A percentile compares a stretch with the other conserved stretches of the same genome.
These are phyloP conservation scores for Debaryomycetaceae sp. DNA, from an alignment of 1,139 yeast genomes.

Conservation along the genomic window DNA sequence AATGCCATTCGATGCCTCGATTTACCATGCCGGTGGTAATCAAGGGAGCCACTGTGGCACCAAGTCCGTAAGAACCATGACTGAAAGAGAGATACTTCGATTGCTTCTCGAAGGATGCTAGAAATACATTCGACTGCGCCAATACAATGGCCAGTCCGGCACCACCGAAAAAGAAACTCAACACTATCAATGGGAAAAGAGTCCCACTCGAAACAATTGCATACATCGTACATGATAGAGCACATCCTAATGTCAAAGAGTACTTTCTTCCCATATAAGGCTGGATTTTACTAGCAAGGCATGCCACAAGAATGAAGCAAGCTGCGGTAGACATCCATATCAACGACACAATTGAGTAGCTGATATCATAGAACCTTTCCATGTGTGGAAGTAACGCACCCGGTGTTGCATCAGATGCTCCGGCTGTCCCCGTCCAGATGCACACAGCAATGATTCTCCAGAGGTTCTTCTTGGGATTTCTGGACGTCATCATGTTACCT, in stretches of 20 bases:
- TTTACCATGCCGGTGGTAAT: constrained; percentile 53
- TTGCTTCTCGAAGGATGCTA: constrained; percentile 47
- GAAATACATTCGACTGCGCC: constrained; percentile 55
- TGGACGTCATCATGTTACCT: constrained; percentile 1
- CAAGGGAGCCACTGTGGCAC: constrained; percentile 60
- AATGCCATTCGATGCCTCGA: constrained; percentile 50
- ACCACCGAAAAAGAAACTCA: constrained; percentile 58
- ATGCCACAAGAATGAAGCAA: constrained; percentile 41
- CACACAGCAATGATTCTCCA: constrained; percentile 40
- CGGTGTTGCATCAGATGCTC: constrained; percentile 46
- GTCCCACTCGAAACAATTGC: constrained; percentile 37
- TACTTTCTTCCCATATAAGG: constrained; percentile 38
- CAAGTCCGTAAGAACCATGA: constrained; percentile 63
- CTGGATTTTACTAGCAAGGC: constrained; percentile 38
- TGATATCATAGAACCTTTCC: constrained; percentile 31
- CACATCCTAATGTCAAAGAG: constrained; percentile 34
- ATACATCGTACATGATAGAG: constrained; percentile 33
- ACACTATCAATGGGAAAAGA: constrained; percentile 38
- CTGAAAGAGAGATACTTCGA: constrained; percentile 49
- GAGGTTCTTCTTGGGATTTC: constrained; percentile 41
- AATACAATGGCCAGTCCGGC: constrained; percentile 54
- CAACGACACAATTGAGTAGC: constrained; percentile 39
- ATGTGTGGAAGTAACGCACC: constrained; percentile 47
- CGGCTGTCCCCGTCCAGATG: constrained; percentile 35
- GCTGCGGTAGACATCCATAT: constrained; percentile 45